Evolutionary conservation across 176 grass and related monocot genomes (phyloP).

Genomic region (Carex myosuroides): DNA sequence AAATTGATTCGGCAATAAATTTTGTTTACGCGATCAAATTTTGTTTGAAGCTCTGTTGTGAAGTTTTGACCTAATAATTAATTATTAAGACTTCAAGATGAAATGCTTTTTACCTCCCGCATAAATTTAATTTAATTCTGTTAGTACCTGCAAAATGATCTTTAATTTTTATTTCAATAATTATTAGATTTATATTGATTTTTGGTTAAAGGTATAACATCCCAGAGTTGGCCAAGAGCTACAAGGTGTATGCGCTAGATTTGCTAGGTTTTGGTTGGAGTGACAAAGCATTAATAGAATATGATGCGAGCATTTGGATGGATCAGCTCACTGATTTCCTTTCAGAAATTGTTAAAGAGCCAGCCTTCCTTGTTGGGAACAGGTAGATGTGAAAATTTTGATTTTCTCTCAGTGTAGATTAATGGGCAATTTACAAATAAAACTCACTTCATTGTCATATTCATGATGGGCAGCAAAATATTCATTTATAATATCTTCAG

Average conservation of each 20-base stretch:
- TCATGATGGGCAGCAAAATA: background rate
- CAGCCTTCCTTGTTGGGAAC: conserved; percentile 79
- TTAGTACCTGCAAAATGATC: background rate
- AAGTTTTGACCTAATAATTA: background rate
- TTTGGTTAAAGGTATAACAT: conserved; percentile 75
- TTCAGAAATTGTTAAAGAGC: conserved; percentile 75
- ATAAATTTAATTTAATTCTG: background rate
- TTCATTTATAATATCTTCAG: background rate
- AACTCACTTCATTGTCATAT: background rate
- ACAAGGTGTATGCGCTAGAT: conserved; percentile 95
- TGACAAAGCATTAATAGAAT: conserved; percentile 91
- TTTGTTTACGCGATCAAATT: background rate
- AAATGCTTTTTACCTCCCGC: background rate
- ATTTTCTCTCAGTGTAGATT: background rate
- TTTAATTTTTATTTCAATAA: conserved; percentile 6
- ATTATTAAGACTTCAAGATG: background rate
- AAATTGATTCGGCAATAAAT: background rate
- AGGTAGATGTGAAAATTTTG: conserved; percentile 31
- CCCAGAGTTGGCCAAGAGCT: conserved; percentile 82
- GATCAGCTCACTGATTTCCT: conserved; percentile 95
- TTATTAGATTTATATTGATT: background rate
- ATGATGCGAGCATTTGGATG: conserved; percentile 84
- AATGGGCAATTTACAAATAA: background rate
- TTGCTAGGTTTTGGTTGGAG: conserved; percentile 97
- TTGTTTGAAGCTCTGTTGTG: background rate